phyloP scores from a whole-genome alignment of 1,284 basidiomycete genomes.

The Gomphus bonarii region DNA sequence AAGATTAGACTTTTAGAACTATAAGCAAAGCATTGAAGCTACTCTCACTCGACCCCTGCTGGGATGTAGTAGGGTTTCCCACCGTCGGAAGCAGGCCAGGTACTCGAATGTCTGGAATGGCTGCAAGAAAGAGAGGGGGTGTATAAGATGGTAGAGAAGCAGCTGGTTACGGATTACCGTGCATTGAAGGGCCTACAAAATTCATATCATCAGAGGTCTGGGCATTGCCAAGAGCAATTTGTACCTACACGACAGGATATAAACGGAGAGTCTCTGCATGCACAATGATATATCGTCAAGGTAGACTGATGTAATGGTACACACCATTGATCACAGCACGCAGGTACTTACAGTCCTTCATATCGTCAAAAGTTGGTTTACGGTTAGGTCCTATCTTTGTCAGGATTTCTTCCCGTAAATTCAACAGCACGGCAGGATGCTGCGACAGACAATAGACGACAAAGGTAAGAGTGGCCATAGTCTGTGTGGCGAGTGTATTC shows the following conservation, averaged over 20 bases:
- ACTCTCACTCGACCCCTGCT: slow-evolving; percentile 34
- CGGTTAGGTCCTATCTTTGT: slow-evolving; percentile 33
- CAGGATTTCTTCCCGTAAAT: slow-evolving; percentile 46
- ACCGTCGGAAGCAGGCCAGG: slow-evolving; percentile 33
- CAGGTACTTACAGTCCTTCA: slow-evolving; percentile 46
- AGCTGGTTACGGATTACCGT: slow-evolving; percentile 13
- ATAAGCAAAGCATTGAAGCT: not conserved
- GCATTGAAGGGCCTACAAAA: slow-evolving; percentile 15
- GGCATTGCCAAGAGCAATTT: slow-evolving; percentile 1
- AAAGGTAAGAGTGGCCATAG: slow-evolving; percentile 42
- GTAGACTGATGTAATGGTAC: slow-evolving; percentile 11
- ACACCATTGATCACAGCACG: slow-evolving; percentile 50
- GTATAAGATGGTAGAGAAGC: not conserved
- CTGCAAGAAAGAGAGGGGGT: not conserved
- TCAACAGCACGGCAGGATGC: slow-evolving; percentile 33
- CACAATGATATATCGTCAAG: not conserved
- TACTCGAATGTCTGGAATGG: slow-evolving; percentile 31
- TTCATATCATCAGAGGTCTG: not conserved
- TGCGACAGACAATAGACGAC: slow-evolving; percentile 43
- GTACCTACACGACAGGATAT: slow-evolving; percentile 46
- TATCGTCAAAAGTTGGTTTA: slow-evolving; percentile 41
- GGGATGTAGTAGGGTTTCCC: slow-evolving; percentile 45
- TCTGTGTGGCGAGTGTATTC: slow-evolving; percentile 22
- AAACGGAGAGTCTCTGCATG: slow-evolving; percentile 43
- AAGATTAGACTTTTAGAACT: slow-evolving; percentile 1